A percentile compares a stretch with the other conserved stretches of the same genome.
phyloP scores from a whole-genome alignment of 495 filamentous ascomycete genomes.

The Oleoguttula mirabilis region DNA sequence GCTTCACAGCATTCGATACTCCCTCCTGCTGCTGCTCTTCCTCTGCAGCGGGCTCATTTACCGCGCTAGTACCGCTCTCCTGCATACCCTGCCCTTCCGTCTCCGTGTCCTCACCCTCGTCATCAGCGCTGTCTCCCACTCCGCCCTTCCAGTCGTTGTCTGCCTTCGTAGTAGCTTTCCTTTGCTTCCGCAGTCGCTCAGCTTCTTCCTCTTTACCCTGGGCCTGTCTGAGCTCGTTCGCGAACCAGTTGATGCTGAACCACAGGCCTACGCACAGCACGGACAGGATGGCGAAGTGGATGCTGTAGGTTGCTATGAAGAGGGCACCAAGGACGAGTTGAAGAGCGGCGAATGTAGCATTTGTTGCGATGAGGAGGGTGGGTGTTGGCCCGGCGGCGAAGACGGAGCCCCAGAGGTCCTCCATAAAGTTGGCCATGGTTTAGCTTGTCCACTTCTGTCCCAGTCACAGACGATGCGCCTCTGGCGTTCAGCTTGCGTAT shows the following conservation, averaged over 20 bases:
- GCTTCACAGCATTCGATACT: constrained; percentile 1
- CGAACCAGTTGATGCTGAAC: constrained; percentile 96
- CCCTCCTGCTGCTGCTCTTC: constrained; percentile 4
- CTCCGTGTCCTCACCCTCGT: constrained; percentile 28
- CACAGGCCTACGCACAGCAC: constrained; percentile 69
- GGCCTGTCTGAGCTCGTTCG: constrained; percentile 56
- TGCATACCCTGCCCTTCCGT: constrained; percentile 20
- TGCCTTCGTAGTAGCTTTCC: constrained; percentile 18
- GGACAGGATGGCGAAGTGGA: constrained; percentile 78
- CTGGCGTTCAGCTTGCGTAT: too few species aligned
- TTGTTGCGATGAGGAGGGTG: constrained; percentile 79
- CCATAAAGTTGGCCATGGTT: constrained; percentile 76
- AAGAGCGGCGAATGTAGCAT: constrained; percentile 73
- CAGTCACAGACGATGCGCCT: too few species aligned
- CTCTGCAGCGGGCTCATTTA: background rate
- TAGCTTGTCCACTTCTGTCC: too few species aligned
- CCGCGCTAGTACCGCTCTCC: constrained; percentile 5
- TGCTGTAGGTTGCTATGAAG: constrained; percentile 67
- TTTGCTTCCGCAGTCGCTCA: constrained; percentile 38
- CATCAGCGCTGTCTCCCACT: constrained; percentile 22
- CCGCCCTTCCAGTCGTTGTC: constrained; percentile 25
- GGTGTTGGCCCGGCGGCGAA: constrained; percentile 84
- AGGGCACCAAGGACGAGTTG: constrained; percentile 67
- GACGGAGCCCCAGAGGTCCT: constrained; percentile 77
- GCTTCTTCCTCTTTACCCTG: constrained; percentile 52